phyloP scores from a whole-genome alignment of 352 stramenopile species.

The Salisapilia sapeloensis region DNA sequence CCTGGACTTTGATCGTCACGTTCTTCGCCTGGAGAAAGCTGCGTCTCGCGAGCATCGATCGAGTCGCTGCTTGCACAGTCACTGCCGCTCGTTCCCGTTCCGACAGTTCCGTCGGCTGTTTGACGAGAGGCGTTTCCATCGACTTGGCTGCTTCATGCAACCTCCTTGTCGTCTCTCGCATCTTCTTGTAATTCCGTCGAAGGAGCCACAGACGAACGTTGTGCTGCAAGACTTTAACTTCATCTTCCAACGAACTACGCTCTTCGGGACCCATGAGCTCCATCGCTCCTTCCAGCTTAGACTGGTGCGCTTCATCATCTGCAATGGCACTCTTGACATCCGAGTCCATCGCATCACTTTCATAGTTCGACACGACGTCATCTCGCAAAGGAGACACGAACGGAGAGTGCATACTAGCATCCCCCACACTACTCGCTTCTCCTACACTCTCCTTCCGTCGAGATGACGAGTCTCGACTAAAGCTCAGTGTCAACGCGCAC shows the following conservation, averaged over 20 bases:
- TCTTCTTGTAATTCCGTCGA: slow-evolving; percentile 75
- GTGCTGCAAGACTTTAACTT: slow-evolving; percentile 72
- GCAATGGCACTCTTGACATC: slow-evolving; percentile 76
- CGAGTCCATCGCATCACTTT: slow-evolving; percentile 32
- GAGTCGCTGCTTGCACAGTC: slow-evolving; percentile 72
- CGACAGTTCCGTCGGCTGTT: slow-evolving; percentile 10
- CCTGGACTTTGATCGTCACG: slow-evolving; percentile 75
- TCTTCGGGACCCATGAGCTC: slow-evolving; percentile 78
- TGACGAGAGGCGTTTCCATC: slow-evolving; percentile 12
- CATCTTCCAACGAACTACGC: slow-evolving; percentile 66
- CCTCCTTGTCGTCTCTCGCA: slow-evolving; percentile 73
- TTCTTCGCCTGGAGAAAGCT: slow-evolving; percentile 77
- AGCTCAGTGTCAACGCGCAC: slow-evolving; percentile 63
- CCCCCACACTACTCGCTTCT: slow-evolving; percentile 34
- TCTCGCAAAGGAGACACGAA: neutral
- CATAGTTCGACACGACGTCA: slow-evolving; percentile 6
- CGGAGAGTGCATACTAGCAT: slow-evolving; percentile 12
- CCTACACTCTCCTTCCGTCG: neutral
- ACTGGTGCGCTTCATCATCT: slow-evolving; percentile 55
- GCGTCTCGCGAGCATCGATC: slow-evolving; percentile 64
- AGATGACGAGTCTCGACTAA: slow-evolving; percentile 29
- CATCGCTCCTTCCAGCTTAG: slow-evolving; percentile 66
- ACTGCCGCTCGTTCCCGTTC: slow-evolving; percentile 59
- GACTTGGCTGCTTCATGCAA: slow-evolving; percentile 54
- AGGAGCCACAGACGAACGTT: slow-evolving; percentile 80